A percentile compares a stretch with the other conserved stretches of the same genome.
These are phyloP conservation scores for Alternaria incomplexa DNA, from an alignment of 2,329 filamentous ascomycete genomes.

Conservation along the genomic window DNA sequence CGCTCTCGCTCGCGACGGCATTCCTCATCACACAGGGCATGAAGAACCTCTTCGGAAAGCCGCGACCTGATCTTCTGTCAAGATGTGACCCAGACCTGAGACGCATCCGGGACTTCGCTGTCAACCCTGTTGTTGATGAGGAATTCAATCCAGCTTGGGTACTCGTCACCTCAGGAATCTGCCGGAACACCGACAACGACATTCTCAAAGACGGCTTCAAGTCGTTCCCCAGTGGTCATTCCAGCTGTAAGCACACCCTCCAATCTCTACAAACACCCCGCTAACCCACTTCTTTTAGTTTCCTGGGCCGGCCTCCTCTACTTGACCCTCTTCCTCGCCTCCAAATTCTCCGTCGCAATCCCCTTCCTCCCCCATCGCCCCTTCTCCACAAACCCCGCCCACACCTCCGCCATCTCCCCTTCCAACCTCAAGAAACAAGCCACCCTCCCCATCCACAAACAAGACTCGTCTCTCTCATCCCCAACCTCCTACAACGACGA, in stretches of 20 bases:
- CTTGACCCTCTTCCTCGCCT: constrained; percentile 83
- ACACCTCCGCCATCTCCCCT: constrained; percentile 52
- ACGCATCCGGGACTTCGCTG: constrained; percentile 59
- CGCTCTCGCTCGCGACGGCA: constrained; percentile 70
- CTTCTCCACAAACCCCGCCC: constrained; percentile 57
- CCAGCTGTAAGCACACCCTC: constrained; percentile 62
- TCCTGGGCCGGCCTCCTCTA: constrained; percentile 83
- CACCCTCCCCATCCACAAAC: constrained; percentile 34
- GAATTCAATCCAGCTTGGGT: constrained; percentile 63
- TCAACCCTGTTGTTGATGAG: constrained; percentile 62
- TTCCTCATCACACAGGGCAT: constrained; percentile 85
- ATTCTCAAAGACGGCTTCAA: constrained; percentile 81
- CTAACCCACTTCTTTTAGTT: constrained; percentile 48
- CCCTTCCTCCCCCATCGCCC: constrained; percentile 67
- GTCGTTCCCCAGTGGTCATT: constrained; percentile 80
- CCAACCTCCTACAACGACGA: constrained; percentile 29
- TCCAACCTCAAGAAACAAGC: constrained; percentile 38
- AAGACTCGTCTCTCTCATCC: constrained; percentile 26
- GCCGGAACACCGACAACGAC: constrained; percentile 66
- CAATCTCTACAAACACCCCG: not conserved
- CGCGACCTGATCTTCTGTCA: constrained; percentile 67
- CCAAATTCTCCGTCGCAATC: constrained; percentile 77
- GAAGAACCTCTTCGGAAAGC: constrained; percentile 75
- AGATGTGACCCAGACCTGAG: constrained; percentile 78
- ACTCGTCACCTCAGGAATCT: constrained; percentile 79